Evolutionary conservation across 2,329 filamentous ascomycete genomes (phyloP).

Genomic region (Verticillium nonalfalfae): DNA sequence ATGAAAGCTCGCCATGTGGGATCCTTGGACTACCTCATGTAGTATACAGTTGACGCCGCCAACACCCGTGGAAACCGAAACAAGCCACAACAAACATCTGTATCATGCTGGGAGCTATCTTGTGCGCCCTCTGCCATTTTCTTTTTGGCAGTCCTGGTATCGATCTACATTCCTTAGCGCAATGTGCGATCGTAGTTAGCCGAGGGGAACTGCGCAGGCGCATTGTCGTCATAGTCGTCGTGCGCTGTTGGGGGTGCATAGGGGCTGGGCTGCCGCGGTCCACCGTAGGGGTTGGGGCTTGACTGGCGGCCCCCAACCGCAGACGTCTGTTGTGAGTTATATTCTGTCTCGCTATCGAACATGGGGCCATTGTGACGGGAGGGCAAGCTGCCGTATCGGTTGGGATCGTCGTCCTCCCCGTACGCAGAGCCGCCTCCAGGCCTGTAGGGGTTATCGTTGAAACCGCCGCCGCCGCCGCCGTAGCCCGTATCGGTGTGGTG

Average conservation of each 20-base stretch:
- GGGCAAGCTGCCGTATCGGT: slow-evolving; percentile 30
- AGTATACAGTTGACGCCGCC: slow-evolving; percentile 14
- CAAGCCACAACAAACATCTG: background rate
- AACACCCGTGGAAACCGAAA: slow-evolving; percentile 13
- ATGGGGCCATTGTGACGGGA: slow-evolving; percentile 27
- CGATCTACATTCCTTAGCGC: background rate
- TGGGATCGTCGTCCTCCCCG: slow-evolving; percentile 28
- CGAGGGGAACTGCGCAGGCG: slow-evolving; percentile 47
- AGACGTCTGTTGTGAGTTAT: slow-evolving; percentile 29
- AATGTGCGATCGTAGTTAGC: slow-evolving; percentile 47
- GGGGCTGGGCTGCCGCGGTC: slow-evolving; percentile 10
- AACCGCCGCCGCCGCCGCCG: slow-evolving; percentile 20
- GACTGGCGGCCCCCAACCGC: slow-evolving; percentile 19
- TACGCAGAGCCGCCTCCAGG: slow-evolving; percentile 17
- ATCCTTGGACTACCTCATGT: slow-evolving; percentile 14
- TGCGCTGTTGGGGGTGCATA: slow-evolving; percentile 33
- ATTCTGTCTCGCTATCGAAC: slow-evolving; percentile 47
- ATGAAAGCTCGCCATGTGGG: slow-evolving; percentile 12
- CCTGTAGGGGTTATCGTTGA: slow-evolving; percentile 28
- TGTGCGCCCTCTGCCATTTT: background rate
- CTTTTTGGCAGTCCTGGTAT: background rate
- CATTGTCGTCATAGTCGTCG: slow-evolving; percentile 34
- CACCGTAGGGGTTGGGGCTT: slow-evolving; percentile 11
- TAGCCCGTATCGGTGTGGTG: slow-evolving; percentile 28
- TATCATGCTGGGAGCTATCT: background rate